Evolutionary conservation across 306 rosid species (phyloP), one percentile per base, ranked within the genome.

Genomic region (Sindora glabra): DNA sequence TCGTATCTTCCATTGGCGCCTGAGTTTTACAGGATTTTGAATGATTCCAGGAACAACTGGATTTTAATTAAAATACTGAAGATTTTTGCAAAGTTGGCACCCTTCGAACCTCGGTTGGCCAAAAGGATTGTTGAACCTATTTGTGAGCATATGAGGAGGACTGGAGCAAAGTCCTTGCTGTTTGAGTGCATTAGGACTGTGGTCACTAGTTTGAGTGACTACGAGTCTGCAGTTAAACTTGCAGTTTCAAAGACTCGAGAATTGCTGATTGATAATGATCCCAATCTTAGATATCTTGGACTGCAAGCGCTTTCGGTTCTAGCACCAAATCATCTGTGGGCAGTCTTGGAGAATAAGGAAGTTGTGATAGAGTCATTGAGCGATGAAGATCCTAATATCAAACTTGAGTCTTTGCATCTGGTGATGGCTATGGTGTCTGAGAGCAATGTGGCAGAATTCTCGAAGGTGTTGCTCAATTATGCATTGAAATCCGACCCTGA

Each of bases 1-100:
- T 78, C 98, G 6, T 88, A 89, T 73, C 86, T 92, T 42, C 98
- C 95, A 0, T 48, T 92, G 74, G 96, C 96, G 15, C 98, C 98
- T 0, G 95, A 92, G 75, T 92, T 92, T 70, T 81, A 83, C 39
- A 79, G 70, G 54, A 74, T 92, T 68, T 71, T 88, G 76, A 76
- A 76, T 26, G 90, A 89, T 65, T 86, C 81, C 6, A 88, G 74
- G 86, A 92, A 92, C 69, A 92, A 88, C 61, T 92, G 96, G 98
- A 75, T 92, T 48, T 39, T 89, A 45, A 92, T 92, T 25, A 92
- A 92, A 82, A 79, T 78, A 64, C 52, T 92, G 33, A 92, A 88
- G 77, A 84, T 92, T 30, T 92, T 92, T 62, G 67, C 88, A 0
- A 81, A 79, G 65, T 71, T 92, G 81, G 96, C 78, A 12, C 86